Conservation (phyloP, 345 rosid species). For the Carallia brachiata region DNA sequence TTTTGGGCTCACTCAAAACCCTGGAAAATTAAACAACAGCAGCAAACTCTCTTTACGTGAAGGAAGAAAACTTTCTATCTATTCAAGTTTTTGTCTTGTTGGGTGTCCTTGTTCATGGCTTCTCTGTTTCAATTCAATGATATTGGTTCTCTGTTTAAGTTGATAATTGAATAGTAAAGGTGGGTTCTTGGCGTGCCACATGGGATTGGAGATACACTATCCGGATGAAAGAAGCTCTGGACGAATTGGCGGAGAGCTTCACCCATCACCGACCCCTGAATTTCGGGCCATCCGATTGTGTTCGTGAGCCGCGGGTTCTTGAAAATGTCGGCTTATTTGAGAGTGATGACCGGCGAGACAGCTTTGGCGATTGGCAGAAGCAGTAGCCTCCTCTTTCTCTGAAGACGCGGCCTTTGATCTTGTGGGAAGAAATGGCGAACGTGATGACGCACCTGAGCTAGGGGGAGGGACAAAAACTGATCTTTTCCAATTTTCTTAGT, state of each 20-base stretch:
- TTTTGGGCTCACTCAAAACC: too few species aligned
- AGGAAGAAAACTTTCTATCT: too few species aligned
- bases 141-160: background rate
- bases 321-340: conserved; percentile 68
- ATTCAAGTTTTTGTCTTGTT: too few species aligned
- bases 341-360: conserved; percentile 30
- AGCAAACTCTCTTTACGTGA: too few species aligned
- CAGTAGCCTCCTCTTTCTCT: conserved; percentile 33
- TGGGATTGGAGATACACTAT: conserved; percentile 72
- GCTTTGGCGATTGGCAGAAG: conserved; percentile 57
- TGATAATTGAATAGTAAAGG: background rate
- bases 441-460: too few species aligned
- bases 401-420: too few species aligned
- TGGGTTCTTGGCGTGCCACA: conserved; percentile 34
- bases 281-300: conserved; percentile 86
- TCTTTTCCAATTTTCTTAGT: too few species aligned
- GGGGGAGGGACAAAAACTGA: too few species aligned
- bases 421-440: too few species aligned
- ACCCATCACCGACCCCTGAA: conserved; percentile 80
- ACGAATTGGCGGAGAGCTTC: conserved; percentile 70
- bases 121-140: background rate
- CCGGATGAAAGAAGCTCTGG: conserved; percentile 65
- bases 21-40: too few species aligned
- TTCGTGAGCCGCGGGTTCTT: conserved; percentile 75
- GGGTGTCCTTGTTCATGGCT: background rate